Percentiles rank a stretch among this genome's conserved stretches.
phyloP scores from a whole-genome alignment of 2,329 filamentous ascomycete genomes.

The Aplosporella prunicola region DNA sequence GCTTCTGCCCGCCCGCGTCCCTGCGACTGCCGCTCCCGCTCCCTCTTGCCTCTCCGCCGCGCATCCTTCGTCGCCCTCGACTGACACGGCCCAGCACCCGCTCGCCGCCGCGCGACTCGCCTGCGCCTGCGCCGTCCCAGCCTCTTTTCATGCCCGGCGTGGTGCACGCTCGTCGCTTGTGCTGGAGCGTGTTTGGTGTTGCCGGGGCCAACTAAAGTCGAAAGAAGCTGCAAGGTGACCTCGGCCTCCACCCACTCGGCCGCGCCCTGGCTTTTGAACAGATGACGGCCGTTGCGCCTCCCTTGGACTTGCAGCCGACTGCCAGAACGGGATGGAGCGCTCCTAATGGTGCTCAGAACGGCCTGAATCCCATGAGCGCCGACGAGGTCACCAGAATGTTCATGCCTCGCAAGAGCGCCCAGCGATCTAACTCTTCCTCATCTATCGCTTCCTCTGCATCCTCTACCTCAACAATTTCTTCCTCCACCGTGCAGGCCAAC shows the following conservation, averaged over 20 bases:
- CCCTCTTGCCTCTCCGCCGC: neutral
- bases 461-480: conserved; percentile 55
- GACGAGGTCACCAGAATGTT: conserved; percentile 85
- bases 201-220: neutral
- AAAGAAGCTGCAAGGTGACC: too few relatives aligned
- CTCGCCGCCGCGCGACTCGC: too few relatives aligned
- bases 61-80: conserved; percentile 21
- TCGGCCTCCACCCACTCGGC: too few relatives aligned
- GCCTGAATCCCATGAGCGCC: conserved; percentile 62
- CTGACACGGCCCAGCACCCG: conserved; percentile 27
- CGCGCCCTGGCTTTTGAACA: conserved; percentile 9
- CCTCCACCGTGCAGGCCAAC: conserved; percentile 53
- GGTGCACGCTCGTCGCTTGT: neutral
- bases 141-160: too few relatives aligned
- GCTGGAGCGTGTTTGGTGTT: too few relatives aligned
- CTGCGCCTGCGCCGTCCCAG: too few relatives aligned
- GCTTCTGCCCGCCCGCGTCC: too few relatives aligned
- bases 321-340: conserved; percentile 53
- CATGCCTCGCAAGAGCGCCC: conserved; percentile 75
- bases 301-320: conserved; percentile 53
- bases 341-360: conserved; percentile 49
- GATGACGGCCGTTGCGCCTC: conserved; percentile 60
- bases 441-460: conserved; percentile 57
- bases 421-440: conserved; percentile 84
- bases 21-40: too few relatives aligned